Evolutionary conservation across 495 filamentous ascomycete genomes (phyloP), one percentile per base, ranked within the genome.

Genomic region (Aspergillus coremiiformis): DNA sequence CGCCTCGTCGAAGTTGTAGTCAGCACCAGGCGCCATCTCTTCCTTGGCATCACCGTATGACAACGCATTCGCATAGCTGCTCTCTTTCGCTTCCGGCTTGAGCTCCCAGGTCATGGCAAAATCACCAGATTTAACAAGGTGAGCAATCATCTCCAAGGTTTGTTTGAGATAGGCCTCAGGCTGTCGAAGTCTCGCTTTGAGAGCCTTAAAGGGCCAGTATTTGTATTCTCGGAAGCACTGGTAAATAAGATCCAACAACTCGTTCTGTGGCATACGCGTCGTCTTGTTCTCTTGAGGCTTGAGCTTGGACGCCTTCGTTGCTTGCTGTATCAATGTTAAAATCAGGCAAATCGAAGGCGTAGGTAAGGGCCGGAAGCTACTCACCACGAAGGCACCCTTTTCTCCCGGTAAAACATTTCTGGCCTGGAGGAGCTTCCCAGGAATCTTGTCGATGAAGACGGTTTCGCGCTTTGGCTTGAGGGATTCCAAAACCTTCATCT

Each of bases 151-250:
- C 51, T 90, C 85, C 53, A 98, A 66, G 1, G 81, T 84, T 66
- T 94, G 80, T 53, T 90, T 90, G 44, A 98, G 81, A 65, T 90
- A 98, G 4, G 85, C 84, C 64, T 98, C 93, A 0, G 93, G 93
- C 71, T 98, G 93, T 45, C 80, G 73, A 27, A 91, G 77, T 54
- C 73, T 67, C 19, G 77, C 71, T 53, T 87, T 86, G 56, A 98
- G 79, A 0, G 81, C 79, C 59, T 86, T 90, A 73, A 97, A 85
- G 15, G 86, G 79, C 92, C 92, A 97, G 68, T 90, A 96, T 47
- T 80, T 80, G 74, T 85, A 95, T 46, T 83, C 68, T 27, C 82
- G 78, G 80, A 97, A 98, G 62, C 82, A 86, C 14, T 73, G 65
- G 72, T 89, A 90, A 52, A 98, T 83, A 37, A 73, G 72, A 65